A percentile compares a stretch with the other conserved stretches of the same genome.
These are phyloP conservation scores for Musa itinerans DNA, from an alignment of 176 grass and related monocot genomes.

Conservation along the genomic window DNA sequence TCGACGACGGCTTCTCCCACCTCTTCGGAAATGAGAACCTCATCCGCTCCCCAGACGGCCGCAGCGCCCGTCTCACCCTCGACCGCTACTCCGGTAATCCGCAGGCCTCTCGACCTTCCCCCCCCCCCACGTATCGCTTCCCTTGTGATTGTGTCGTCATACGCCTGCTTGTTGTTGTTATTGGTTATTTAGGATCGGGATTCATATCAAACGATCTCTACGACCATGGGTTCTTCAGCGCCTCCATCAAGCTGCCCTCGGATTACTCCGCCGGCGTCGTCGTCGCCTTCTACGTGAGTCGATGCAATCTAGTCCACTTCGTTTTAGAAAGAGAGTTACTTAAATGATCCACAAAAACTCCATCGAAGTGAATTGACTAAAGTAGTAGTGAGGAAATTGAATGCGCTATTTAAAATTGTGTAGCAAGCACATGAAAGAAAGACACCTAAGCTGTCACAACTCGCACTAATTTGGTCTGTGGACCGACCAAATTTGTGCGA, in stretches of 20 bases:
- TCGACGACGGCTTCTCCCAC: slow-evolving; percentile 20
- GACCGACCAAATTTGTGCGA: too few species aligned
- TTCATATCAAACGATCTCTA: slow-evolving; percentile 15
- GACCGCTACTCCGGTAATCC: slow-evolving; percentile 12
- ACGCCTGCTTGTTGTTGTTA: background rate
- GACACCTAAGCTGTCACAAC: too few species aligned
- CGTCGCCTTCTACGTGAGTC: slow-evolving; percentile 21
- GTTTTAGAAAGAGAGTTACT: background rate
- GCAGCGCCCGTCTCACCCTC: slow-evolving; percentile 2
- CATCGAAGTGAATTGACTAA: too few species aligned
- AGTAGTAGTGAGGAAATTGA: too few species aligned
- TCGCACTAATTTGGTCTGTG: too few species aligned
- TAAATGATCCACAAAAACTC: background rate
- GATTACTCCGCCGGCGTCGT: slow-evolving; percentile 21
- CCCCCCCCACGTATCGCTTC: background rate
- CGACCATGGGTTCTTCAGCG: slow-evolving; percentile 14
- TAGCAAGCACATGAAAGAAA: too few species aligned
- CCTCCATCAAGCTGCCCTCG: slow-evolving; percentile 16
- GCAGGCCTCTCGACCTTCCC: too few species aligned
- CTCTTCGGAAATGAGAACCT: slow-evolving; percentile 21
- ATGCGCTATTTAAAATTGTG: too few species aligned
- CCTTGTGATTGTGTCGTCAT: too few species aligned
- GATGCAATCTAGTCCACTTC: background rate
- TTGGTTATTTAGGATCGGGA: slow-evolving; percentile 2
- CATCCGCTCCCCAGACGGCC: slow-evolving; percentile 13